Conservation (phyloP, 2,329 filamentous ascomycete species). For the Nannizzia gypsea region DNA sequence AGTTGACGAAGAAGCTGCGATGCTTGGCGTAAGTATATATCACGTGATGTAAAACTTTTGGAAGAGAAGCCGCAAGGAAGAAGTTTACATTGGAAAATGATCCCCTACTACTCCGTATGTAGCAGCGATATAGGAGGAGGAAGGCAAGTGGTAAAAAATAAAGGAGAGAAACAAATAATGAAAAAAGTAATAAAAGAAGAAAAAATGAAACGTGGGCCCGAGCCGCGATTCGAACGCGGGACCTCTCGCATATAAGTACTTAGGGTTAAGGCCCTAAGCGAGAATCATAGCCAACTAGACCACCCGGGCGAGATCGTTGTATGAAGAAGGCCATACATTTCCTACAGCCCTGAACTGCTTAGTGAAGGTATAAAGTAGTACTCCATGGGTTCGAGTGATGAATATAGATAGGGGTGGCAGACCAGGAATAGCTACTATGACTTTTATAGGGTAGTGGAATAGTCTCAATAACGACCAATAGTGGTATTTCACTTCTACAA, state of each 20-base stretch:
- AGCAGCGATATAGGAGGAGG: too few relatives aligned
- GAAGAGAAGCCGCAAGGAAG: too few relatives aligned
- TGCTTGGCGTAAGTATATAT: too few relatives aligned
- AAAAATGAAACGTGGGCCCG: conserved; percentile 4
- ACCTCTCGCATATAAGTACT: conserved; percentile 6
- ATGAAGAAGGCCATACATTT: background rate
- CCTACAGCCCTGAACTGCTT: background rate
- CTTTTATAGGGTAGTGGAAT: background rate
- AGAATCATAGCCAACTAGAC: conserved; percentile 8
- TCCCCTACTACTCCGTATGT: too few relatives aligned
- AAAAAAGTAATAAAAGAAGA: background rate
- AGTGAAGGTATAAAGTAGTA: background rate
- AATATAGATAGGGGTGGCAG: too few relatives aligned
- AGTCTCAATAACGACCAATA: background rate
- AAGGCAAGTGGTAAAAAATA: background rate
- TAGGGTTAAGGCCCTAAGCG: conserved; percentile 6
- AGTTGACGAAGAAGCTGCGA: too few relatives aligned
- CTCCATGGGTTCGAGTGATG: too few relatives aligned
- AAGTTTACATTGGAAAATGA: background rate
- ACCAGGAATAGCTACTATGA: too few relatives aligned
- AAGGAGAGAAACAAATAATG: background rate
- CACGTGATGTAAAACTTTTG: too few relatives aligned
- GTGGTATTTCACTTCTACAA: background rate
- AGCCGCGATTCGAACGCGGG: conserved; percentile 7
- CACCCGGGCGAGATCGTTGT: background rate